Conservation (phyloP, 78 protist species). For the Diacronema lutheri region DNA sequence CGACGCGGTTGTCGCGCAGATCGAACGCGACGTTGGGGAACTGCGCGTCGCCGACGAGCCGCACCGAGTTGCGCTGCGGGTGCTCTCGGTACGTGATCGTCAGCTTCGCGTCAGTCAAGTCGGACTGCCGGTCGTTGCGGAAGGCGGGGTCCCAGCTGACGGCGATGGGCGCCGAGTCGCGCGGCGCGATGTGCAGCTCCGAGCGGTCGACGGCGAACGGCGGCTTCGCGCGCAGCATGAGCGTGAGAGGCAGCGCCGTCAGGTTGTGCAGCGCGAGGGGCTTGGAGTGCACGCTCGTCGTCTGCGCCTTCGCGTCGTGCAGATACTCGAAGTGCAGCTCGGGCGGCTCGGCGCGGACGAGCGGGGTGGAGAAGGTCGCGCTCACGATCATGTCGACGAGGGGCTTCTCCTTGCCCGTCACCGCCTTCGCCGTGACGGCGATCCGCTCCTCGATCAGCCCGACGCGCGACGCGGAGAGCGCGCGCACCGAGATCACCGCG, state of each 20-base stretch:
- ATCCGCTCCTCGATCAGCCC: conserved; percentile 24
- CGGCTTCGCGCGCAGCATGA: not conserved
- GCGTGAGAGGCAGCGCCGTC: conserved; percentile 44
- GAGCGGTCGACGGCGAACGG: conserved; percentile 47
- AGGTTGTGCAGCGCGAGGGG: conserved; percentile 37
- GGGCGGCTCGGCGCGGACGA: not conserved
- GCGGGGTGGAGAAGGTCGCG: conserved; percentile 49
- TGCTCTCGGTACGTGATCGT: conserved; percentile 45
- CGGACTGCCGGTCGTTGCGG: conserved; percentile 37
- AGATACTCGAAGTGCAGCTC: conserved; percentile 14
- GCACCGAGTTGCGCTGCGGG: conserved; percentile 49
- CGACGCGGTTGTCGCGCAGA: not conserved
- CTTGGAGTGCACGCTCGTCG: too few species aligned
- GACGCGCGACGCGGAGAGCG: not conserved
- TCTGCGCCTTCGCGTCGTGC: not conserved
- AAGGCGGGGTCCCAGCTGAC: conserved; percentile 43
- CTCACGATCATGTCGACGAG: conserved; percentile 11
- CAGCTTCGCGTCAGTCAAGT: not conserved
- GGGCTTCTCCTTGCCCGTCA: not conserved
- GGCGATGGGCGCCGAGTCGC: conserved; percentile 8
- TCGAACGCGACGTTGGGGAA: conserved; percentile 64
- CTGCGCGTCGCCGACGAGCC: conserved; percentile 38
- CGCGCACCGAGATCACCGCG: conserved; percentile 20
- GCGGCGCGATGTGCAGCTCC: conserved; percentile 37
- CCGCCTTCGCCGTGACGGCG: not conserved